These are phyloP conservation scores for Crassisporium funariophilum DNA, from an alignment of 768 basidiomycete genomes.

Conservation along the genomic window DNA sequence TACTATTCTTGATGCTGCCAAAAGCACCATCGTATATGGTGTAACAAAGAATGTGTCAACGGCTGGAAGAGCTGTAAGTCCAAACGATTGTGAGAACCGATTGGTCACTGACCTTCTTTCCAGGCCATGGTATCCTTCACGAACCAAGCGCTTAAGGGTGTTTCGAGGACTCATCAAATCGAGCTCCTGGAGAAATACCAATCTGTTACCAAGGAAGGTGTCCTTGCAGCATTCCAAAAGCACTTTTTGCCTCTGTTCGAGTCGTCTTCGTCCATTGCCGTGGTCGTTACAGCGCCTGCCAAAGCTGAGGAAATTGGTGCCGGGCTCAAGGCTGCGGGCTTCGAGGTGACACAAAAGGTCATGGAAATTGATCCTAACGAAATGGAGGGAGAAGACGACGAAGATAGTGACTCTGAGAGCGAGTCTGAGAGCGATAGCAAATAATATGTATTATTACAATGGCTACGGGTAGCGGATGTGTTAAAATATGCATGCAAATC, in stretches of 20 bases:
- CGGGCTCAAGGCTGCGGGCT: conserved; percentile 69
- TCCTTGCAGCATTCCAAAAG: conserved; percentile 64
- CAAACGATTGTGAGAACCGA: background rate
- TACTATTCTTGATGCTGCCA: conserved; percentile 84
- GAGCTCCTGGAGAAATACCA: conserved; percentile 80
- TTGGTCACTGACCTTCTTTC: background rate
- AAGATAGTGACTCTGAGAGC: conserved; percentile 27
- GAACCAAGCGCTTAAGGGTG: conserved; percentile 89
- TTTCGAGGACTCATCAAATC: conserved; percentile 72
- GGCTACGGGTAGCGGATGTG: too few relatives aligned
- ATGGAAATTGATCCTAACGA: conserved; percentile 63
- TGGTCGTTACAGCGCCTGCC: conserved; percentile 81
- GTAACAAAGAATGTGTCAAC: conserved; percentile 84
- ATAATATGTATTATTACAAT: conserved; percentile 8
- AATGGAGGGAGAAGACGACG: conserved; percentile 42
- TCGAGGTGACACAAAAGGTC: conserved; percentile 71
- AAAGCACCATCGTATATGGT: conserved; percentile 86
- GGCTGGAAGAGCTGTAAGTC: conserved; percentile 79
- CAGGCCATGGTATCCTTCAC: conserved; percentile 83
- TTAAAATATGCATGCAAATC: too few relatives aligned
- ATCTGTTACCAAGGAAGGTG: conserved; percentile 77
- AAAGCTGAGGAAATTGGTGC: conserved; percentile 73
- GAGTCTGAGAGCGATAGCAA: conserved; percentile 15
- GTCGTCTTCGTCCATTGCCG: conserved; percentile 71
- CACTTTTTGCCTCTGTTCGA: conserved; percentile 88